phyloP scores from a whole-genome alignment of 139 green algal genomes.

The Nannochloris sp. region DNA sequence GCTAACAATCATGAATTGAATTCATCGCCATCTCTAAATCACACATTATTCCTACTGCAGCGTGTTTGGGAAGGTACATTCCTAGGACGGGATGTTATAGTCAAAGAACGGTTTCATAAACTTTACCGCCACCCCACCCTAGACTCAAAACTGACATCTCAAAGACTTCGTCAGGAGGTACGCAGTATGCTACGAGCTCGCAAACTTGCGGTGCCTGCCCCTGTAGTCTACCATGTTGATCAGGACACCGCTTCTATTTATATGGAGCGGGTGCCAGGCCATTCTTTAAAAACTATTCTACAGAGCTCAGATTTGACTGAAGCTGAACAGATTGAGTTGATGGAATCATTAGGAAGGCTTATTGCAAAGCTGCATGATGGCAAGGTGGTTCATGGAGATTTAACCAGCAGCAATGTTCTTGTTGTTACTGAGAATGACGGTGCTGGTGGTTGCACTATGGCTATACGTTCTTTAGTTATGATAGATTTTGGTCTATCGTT shows the following conservation, averaged over 20 bases:
- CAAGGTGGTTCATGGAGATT: constrained; percentile 80
- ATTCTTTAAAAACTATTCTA: constrained; percentile 54
- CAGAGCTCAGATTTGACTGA: background rate
- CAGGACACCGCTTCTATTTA: constrained; percentile 38
- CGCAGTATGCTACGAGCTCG: constrained; percentile 52
- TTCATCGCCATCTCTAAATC: background rate
- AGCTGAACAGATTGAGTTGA: constrained; percentile 31
- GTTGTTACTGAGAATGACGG: constrained; percentile 15
- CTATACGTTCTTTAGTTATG: constrained; percentile 36
- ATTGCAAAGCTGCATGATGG: constrained; percentile 84
- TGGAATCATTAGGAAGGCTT: constrained; percentile 47
- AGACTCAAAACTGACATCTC: constrained; percentile 64
- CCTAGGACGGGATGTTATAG: constrained; percentile 38
- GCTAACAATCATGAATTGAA: background rate
- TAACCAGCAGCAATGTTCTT: constrained; percentile 87
- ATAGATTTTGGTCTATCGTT: constrained; percentile 85
- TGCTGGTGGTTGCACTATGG: background rate
- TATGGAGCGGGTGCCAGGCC: constrained; percentile 60
- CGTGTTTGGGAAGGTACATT: constrained; percentile 48
- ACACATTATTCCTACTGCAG: constrained; percentile 17
- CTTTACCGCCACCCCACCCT: constrained; percentile 69
- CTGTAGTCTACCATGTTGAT: constrained; percentile 66
- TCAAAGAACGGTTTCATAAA: constrained; percentile 86
- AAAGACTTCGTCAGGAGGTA: constrained; percentile 61
- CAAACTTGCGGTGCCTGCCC: constrained; percentile 59